These are phyloP conservation scores for Discostella pseudostelligera DNA, from an alignment of 108 stramenopile species.

Conservation along the genomic window DNA sequence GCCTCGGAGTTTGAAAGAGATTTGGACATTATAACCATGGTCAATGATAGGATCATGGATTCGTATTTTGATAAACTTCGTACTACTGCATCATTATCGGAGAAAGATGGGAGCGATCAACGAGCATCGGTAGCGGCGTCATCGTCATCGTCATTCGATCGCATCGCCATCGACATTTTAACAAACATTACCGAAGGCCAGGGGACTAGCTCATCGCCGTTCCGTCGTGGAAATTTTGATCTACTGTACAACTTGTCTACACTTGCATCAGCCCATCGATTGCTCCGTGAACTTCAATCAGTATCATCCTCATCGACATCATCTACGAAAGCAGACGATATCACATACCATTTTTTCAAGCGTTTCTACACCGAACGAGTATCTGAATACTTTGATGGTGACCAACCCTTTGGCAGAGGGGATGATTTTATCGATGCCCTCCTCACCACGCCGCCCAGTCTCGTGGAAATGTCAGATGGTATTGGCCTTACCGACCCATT, in stretches of 20 bases:
- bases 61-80: conserved; percentile 50
- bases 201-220: conserved; percentile 55
- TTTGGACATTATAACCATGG: conserved; percentile 51
- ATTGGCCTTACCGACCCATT: conserved; percentile 54
- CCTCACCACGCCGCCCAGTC: conserved; percentile 58
- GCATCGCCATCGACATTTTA: conserved; percentile 46
- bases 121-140: neutral
- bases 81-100: neutral
- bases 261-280: conserved; percentile 73
- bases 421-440: conserved; percentile 72
- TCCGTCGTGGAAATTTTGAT: conserved; percentile 78
- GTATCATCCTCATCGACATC: neutral
- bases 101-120: neutral
- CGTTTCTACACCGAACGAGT: conserved; percentile 62
- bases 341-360: conserved; percentile 56
- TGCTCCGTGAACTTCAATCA: conserved; percentile 43
- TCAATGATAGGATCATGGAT: conserved; percentile 59
- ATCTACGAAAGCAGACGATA: conserved; percentile 22
- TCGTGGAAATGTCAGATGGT: conserved; percentile 32
- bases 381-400: conserved; percentile 67
- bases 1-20: conserved; percentile 70
- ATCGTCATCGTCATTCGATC: conserved; percentile 50
- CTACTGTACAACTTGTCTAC: conserved; percentile 65
- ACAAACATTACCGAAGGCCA: conserved; percentile 48
- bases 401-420: conserved; percentile 60